Percentiles rank a stretch among this genome's conserved stretches.
phyloP scores from a whole-genome alignment of 2,329 filamentous ascomycete species.

The Talaromyces sp. region DNA sequence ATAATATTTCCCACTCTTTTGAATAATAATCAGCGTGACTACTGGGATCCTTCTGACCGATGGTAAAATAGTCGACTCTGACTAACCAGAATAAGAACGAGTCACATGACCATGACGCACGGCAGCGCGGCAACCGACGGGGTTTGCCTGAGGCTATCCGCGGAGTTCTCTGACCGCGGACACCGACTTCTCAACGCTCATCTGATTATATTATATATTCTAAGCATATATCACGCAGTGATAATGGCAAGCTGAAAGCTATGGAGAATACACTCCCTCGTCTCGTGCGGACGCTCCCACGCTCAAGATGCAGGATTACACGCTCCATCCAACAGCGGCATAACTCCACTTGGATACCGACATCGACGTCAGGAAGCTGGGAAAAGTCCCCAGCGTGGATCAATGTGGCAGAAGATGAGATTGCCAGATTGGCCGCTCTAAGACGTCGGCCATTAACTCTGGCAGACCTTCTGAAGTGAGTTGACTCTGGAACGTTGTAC shows the following conservation, averaged over 20 bases:
- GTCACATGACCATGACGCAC: slow-evolving; percentile 10
- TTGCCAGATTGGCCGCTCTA: slow-evolving; percentile 72
- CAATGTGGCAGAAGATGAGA: slow-evolving; percentile 68
- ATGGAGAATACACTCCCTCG: slow-evolving; percentile 10
- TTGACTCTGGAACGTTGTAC: neutral
- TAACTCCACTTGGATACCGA: neutral
- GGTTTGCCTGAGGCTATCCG: slow-evolving; percentile 2
- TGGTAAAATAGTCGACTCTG: neutral
- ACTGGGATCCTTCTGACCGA: neutral
- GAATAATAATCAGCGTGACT: neutral
- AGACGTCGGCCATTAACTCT: slow-evolving; percentile 79
- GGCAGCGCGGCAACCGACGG: neutral
- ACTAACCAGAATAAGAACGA: neutral
- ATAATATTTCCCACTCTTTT: neutral
- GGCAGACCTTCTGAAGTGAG: slow-evolving; percentile 81
- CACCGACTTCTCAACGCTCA: neutral
- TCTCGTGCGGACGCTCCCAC: slow-evolving; percentile 2
- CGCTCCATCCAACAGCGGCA: slow-evolving; percentile 7
- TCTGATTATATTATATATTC: neutral
- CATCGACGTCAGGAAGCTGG: slow-evolving; percentile 27
- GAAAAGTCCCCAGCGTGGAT: slow-evolving; percentile 46
- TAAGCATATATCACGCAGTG: neutral
- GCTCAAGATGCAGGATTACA: slow-evolving; percentile 5
- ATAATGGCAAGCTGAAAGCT: slow-evolving; percentile 5
- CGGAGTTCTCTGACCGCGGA: neutral